A percentile compares a stretch with the other conserved stretches of the same genome.
Evolutionary conservation across 371 early-diverging fungal genomes (phyloP).

Genomic region (Lichtheimia corymbifera): DNA sequence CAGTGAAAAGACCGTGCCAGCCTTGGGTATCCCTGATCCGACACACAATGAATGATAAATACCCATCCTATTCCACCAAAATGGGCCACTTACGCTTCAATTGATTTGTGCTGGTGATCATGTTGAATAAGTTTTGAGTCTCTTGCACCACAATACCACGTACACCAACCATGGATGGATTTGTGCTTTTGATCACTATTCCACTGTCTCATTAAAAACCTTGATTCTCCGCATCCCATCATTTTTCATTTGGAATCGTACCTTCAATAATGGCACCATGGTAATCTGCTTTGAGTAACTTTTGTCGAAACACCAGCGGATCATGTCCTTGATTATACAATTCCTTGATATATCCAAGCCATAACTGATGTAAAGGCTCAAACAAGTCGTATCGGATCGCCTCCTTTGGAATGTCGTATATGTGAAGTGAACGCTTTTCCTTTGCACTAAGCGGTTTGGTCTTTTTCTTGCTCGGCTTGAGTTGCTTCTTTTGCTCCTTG

Average conservation of each 20-base stretch:
- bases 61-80: not conserved
- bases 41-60: not conserved
- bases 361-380: conserved; percentile 75
- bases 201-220: not conserved
- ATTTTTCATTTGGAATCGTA: conserved; percentile 21
- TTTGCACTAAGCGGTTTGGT: conserved; percentile 51
- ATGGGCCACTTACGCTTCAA: conserved; percentile 58
- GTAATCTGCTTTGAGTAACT: conserved; percentile 80
- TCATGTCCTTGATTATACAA: conserved; percentile 46
- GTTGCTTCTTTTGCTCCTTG: conserved; percentile 7
- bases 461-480: conserved; percentile 7
- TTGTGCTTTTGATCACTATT: conserved; percentile 75
- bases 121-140: conserved; percentile 80
- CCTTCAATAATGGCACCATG: conserved; percentile 83
- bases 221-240: not conserved
- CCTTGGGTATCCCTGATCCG: conserved; percentile 75
- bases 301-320: conserved; percentile 53
- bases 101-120: conserved; percentile 72
- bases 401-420: conserved; percentile 68
- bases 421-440: conserved; percentile 57
- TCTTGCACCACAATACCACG: conserved; percentile 88
- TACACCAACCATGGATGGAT: conserved; percentile 76
- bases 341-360: conserved; percentile 80
- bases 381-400: conserved; percentile 61
- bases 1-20: conserved; percentile 71